Conservation (phyloP, 1,139 yeast genomes). For the Magnusiomyces magnusii region DNA sequence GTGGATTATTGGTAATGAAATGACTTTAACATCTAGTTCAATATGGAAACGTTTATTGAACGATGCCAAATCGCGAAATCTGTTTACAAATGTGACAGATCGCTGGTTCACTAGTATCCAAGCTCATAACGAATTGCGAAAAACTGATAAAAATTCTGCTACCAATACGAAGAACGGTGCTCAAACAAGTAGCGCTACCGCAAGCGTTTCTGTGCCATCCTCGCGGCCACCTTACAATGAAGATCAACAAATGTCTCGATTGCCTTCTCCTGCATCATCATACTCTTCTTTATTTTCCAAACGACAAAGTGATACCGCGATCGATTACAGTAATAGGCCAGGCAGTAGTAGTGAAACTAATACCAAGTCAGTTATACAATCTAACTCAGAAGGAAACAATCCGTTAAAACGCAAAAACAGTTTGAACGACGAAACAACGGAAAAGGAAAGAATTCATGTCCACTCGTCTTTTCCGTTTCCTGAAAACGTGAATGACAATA, state of each 20-base stretch:
- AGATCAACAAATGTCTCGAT: no score
- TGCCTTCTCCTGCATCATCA: no score
- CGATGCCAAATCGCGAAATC: slow-evolving; percentile 49
- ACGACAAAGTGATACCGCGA: no score
- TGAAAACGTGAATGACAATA: background rate
- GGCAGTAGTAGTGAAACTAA: no score
- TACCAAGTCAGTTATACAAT: no score
- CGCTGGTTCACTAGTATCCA: background rate
- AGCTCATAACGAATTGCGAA: background rate
- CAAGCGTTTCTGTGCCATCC: no score
- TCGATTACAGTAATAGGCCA: no score
- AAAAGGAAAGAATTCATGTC: no score
- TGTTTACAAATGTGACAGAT: background rate
- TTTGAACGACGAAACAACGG: background rate
- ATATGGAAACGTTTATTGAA: slow-evolving; percentile 62
- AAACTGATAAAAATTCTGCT: background rate
- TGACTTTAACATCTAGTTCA: slow-evolving; percentile 44
- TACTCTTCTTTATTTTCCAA: background rate
- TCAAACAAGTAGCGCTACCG: background rate
- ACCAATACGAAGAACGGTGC: background rate
- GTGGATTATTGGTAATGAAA: slow-evolving; percentile 81
- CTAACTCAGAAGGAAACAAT: background rate
- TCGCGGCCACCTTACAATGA: no score
- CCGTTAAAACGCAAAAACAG: background rate
- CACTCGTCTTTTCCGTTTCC: background rate